phyloP scores from a whole-genome alignment of 768 basidiomycete genomes.

The Mycena amicta region DNA sequence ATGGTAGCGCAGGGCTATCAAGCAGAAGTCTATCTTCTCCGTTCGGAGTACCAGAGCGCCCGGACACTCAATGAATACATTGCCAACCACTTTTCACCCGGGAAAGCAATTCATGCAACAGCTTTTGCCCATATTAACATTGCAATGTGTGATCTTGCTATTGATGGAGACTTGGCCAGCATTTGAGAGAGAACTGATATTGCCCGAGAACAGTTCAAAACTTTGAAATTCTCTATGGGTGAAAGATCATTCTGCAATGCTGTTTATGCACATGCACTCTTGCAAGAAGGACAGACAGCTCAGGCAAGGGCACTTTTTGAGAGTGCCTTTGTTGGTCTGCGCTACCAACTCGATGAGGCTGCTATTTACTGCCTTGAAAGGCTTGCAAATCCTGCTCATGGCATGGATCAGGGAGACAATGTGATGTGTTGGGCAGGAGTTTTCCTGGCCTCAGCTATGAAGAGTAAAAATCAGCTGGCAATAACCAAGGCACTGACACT shows the following conservation, averaged over 20 bases:
- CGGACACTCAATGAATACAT: background rate
- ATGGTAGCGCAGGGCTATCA: background rate
- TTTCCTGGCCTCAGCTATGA: background rate
- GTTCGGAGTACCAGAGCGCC: background rate
- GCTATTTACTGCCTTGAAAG: background rate
- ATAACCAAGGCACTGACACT: background rate
- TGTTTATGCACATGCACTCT: background rate
- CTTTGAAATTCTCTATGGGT: background rate
- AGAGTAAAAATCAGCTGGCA: background rate
- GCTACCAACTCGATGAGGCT: background rate
- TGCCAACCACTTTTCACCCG: background rate
- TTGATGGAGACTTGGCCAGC: background rate
- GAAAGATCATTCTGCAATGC: background rate
- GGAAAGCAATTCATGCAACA: background rate
- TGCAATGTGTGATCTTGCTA: background rate
- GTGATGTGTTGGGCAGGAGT: background rate
- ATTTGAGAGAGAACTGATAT: background rate
- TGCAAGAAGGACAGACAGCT: background rate
- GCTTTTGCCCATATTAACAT: background rate
- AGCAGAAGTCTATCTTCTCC: conserved; percentile 5
- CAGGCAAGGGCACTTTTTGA: background rate
- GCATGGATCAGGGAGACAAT: background rate
- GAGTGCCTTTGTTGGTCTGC: background rate
- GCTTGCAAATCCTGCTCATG: background rate
- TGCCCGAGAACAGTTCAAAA: background rate